Evolutionary conservation across 1,284 basidiomycete genomes (phyloP).

Genomic region (Stereum hirsutum): DNA sequence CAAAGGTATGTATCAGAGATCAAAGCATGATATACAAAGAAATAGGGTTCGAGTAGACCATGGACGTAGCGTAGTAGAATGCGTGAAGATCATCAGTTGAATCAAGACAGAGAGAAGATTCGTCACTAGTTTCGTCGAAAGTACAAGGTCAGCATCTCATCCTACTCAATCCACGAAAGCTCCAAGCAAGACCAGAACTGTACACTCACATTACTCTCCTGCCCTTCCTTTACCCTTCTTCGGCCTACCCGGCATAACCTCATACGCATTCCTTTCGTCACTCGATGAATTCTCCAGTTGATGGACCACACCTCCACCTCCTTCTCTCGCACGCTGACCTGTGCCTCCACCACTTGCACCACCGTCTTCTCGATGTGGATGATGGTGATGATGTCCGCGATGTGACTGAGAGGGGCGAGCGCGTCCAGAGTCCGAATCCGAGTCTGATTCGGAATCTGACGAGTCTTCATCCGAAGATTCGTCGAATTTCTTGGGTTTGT

Average conservation of each 20-base stretch:
- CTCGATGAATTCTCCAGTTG: slow-evolving; percentile 20
- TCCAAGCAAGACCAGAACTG: no score
- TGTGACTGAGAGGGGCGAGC: slow-evolving; percentile 17
- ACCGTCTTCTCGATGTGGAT: slow-evolving; percentile 15
- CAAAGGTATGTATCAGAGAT: no score
- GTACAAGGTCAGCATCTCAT: no score
- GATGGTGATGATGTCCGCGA: slow-evolving; percentile 19
- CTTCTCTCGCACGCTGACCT: slow-evolving; percentile 7
- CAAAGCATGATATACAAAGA: no score
- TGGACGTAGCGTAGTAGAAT: no score
- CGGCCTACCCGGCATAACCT: slow-evolving; percentile 32
- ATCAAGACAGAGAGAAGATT: no score
- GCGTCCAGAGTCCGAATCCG: slow-evolving; percentile 27
- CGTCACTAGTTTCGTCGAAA: no score
- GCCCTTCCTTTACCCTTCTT: slow-evolving; percentile 27
- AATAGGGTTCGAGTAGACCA: no score
- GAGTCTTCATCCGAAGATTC: slow-evolving; percentile 70
- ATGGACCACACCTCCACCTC: slow-evolving; percentile 20
- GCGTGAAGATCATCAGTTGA: no score
- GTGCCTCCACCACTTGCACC: slow-evolving; percentile 7
- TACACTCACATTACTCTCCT: no score
- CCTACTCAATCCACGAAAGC: no score
- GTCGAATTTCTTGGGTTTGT: slow-evolving; percentile 69
- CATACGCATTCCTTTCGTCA: slow-evolving; percentile 46
- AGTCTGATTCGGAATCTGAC: slow-evolving; percentile 38